Evolutionary conservation across 768 basidiomycete genomes (phyloP), one percentile per base, ranked within the genome.

Genomic region (Leucosporidium creatinivorum): DNA sequence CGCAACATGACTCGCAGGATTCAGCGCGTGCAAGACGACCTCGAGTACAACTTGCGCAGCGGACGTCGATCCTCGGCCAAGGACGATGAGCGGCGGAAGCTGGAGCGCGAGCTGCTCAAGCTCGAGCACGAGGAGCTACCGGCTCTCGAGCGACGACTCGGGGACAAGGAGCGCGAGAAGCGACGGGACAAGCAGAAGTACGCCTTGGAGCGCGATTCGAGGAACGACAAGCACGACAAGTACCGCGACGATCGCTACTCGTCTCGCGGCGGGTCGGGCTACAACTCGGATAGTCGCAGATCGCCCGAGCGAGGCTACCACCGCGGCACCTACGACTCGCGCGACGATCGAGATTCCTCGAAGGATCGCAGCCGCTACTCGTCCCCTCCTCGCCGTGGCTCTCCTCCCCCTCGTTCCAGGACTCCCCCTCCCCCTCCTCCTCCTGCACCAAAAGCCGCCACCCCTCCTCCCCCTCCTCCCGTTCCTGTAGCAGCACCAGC

Each of bases 101-200:
- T 96, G 33, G 96, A 99, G 79, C 83, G 94, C 52, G 92, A 98
- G 73, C 80, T 97, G 25, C 78, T 94, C 64, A 81, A 82, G 56
- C 80, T 99, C 61, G 85, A 89, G 86, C 93, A 98, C 75, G 91
- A 94, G 75, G 84, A 87, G 56, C 82, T 99, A 7, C 96, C 96
- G 0, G 90, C 91, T 63, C 83, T 99, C 10, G 93, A 98, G 79
- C 83, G 86, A 71, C 86, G 85, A 77, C 85, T 96, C 58, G 85
- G 89, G 75, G 86, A 85, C 19, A 79, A 89, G 55, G 89, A 94
- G 58, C 86, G 86, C 68, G 82, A 86, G 70, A 87, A 83, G 76
- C 85, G 88, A 69, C 81, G 85, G 73, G 91, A 96, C 75, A 87
- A 87, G 73, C 81, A 90, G 48, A 86, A 91, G 54, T 87, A 88